Percentiles rank a stretch among this genome's conserved stretches.
These are phyloP conservation scores for Penicillium decumbens DNA, from an alignment of 2,329 filamentous ascomycete genomes.

Conservation along the genomic window DNA sequence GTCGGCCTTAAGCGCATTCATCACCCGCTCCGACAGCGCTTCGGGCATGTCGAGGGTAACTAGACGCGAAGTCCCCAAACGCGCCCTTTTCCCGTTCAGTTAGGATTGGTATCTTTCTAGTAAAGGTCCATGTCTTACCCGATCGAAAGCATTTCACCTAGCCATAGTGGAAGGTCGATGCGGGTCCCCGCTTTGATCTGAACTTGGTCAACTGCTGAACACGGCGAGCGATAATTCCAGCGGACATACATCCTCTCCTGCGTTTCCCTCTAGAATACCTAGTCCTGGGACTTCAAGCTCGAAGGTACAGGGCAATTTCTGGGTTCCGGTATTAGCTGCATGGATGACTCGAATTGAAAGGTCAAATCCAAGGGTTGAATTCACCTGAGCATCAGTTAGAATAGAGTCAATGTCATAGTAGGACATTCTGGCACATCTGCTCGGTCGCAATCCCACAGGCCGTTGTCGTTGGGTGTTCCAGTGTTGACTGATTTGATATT, in stretches of 20 bases:
- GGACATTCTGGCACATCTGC: conserved; percentile 32
- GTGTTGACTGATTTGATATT: not conserved
- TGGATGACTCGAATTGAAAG: not conserved
- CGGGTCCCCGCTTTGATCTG: conserved; percentile 75
- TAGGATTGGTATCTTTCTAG: not conserved
- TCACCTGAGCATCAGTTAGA: conserved; percentile 44
- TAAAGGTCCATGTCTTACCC: conserved; percentile 35
- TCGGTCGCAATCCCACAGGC: conserved; percentile 1
- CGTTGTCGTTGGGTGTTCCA: not conserved
- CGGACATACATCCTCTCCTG: conserved; percentile 52
- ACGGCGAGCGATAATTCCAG: not conserved
- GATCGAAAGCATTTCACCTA: conserved; percentile 76
- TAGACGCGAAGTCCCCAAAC: conserved; percentile 52
- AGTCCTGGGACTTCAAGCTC: conserved; percentile 82
- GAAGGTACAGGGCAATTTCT: conserved; percentile 96
- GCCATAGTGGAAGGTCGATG: conserved; percentile 83
- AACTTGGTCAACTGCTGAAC: not conserved
- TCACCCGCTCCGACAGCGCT: conserved; percentile 70
- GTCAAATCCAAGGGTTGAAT: not conserved
- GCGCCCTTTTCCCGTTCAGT: conserved; percentile 30
- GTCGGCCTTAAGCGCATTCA: conserved; percentile 88
- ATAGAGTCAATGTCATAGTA: conserved; percentile 49
- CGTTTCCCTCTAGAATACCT: conserved; percentile 83
- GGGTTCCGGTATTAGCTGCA: conserved; percentile 13
- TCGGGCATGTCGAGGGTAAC: conserved; percentile 77